These are phyloP conservation scores for Schwanniomyces sp. DNA, from an alignment of 805 yeast genomes.

Conservation along the genomic window DNA sequence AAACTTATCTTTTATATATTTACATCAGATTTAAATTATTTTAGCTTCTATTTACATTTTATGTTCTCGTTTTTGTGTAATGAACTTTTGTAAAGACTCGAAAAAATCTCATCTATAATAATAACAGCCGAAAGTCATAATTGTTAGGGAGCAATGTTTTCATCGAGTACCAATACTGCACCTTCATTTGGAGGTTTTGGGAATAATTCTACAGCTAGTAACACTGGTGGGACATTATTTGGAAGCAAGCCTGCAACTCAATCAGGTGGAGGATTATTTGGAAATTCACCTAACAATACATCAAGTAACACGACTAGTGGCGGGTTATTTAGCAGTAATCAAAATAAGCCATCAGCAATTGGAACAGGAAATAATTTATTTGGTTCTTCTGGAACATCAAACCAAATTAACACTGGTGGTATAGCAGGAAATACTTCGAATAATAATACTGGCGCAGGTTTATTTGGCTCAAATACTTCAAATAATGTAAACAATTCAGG, in stretches of 20 bases:
- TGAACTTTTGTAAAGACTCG: neutral
- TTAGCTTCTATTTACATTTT: no score
- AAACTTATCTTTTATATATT: neutral
- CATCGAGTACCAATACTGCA: slow-evolving; percentile 10
- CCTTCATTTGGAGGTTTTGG: slow-evolving; percentile 13
- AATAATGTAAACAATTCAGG: slow-evolving; percentile 7
- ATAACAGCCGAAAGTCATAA: neutral
- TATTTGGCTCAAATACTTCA: slow-evolving; percentile 17
- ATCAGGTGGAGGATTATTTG: slow-evolving; percentile 7
- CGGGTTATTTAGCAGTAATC: slow-evolving; percentile 19
- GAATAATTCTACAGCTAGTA: neutral
- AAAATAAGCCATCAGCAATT: slow-evolving; percentile 9
- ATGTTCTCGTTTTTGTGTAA: neutral
- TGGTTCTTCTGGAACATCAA: slow-evolving; percentile 12
- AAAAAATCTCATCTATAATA: slow-evolving; percentile 1
- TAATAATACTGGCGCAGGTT: slow-evolving; percentile 21
- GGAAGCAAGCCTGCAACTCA: slow-evolving; percentile 10
- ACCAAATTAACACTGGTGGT: slow-evolving; percentile 15
- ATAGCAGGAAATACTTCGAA: slow-evolving; percentile 12
- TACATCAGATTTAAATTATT: neutral
- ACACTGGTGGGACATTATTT: slow-evolving; percentile 12
- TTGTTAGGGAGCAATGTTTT: slow-evolving; percentile 11
- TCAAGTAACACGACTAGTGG: slow-evolving; percentile 4
- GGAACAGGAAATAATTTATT: slow-evolving; percentile 20
- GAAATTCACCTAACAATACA: slow-evolving; percentile 3